Base-by-base conservation (phyloP, 345 rosid species). In the Boechera stricta region DNA sequence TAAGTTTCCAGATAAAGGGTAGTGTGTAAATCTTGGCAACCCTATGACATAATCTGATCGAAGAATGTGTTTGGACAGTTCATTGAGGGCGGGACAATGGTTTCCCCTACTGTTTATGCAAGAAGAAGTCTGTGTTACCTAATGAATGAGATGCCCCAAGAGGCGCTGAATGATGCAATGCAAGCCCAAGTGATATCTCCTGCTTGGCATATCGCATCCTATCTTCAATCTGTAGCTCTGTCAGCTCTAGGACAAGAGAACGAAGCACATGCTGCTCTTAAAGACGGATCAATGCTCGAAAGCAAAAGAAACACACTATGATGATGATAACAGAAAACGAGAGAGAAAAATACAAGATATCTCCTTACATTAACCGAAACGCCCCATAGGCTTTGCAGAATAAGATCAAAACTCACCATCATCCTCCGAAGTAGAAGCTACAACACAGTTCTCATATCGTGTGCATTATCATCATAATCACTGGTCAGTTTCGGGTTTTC, bases 181-280 rank as follows among this genome's bases (percentile, higher is more conserved):
- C 95, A 89, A 82, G 96, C 98, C n/a, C 97, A 95, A 83, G 84
- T 86, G 38, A 82, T 88, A 72, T 89, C 93, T 67, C 94, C 98
- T 1, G 87, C 86, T 44, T 90, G 96, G 97, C 89, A 92, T 47
- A 85, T 92, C 38, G 97, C 99, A 36, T 85, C 96, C 12, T 92
- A 95, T 82, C 88, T 95, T 72, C 97, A 95, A 80, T 88, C 95
- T 55, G 87, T 85, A 10, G 89, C 98, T n/a, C 85, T 88, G 49
- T 32, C 84, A 4, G 76, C 84, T 9, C 78, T 88, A 60, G 94
- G 91, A 82, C 88, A 80, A 88, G 91, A 87, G 79, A 85, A 81
- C 10, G 95, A 92, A 84, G 92, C 93, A 11, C 91, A 84, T 58
- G 83, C 75, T 33, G 88, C 93, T 41, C 89, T 94, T 2, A 90